Base-by-base conservation (phyloP, 140 eudicot genomes). In the Erigeron philadelphicus region DNA sequence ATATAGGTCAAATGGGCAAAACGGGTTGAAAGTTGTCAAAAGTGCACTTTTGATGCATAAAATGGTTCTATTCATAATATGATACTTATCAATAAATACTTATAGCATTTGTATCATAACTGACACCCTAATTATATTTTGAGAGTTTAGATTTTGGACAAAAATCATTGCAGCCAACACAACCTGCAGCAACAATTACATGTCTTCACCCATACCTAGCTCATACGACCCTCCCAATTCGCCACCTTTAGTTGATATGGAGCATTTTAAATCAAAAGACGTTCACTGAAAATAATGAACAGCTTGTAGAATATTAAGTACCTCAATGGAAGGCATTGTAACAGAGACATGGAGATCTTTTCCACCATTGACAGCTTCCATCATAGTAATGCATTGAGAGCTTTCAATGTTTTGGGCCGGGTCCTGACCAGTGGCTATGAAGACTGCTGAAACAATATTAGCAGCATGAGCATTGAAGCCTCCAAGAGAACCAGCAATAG, bases 381-480 rank as follows among this genome's bases (percentile, higher is more conserved):
- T 87, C 95, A 87, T 87, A 42, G 95, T 87, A 56, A 87, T 80
- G 68, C 95, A 87, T 45, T 87, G 90, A 43, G 95, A 87, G 73
- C 95, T 87, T 61, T 87, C 95, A 18, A 84, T 82, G 61, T 87
- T 87, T 66, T 84, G 95, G 7, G 95, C 95, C 12, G 95, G 95
- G 68, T 87, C 95, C 78, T 87, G 95, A 17, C 95, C 95, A 0
- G 95, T 87, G 73, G 95, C 95, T 65, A 87, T 84, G 48, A 87
- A 87, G 21, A 87, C 57, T 1, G 95, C 90, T 70, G 95, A 87
- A 48, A 87, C 95, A 11, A 88, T 85, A 58, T 88, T 88, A 75
- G 91, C 91, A 43, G 95, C 88, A 62, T 88, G 95, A 64, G 95
- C 95, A 68, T 88, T 88, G 66, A 88, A 88, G 7, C 95, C 95